These are phyloP conservation scores for Mycena olivaceomarginata DNA, from an alignment of 768 basidiomycete genomes.

Conservation along the genomic window DNA sequence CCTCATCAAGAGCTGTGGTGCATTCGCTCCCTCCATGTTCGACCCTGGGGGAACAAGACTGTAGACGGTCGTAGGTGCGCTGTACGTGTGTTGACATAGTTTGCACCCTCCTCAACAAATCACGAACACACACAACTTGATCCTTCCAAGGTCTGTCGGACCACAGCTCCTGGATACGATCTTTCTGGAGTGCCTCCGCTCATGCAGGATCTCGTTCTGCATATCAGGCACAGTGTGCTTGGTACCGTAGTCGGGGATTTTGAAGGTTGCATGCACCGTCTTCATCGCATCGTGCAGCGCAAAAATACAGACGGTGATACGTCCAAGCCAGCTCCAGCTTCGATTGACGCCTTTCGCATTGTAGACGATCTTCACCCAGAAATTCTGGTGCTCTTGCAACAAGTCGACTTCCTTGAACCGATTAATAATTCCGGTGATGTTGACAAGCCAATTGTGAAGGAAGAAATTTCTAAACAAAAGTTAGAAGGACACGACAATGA, in stretches of 20 bases:
- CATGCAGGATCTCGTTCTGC: background rate
- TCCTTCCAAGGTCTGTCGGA: background rate
- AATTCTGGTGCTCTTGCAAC: no score
- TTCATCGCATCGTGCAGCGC: no score
- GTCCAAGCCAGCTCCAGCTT: no score
- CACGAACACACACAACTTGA: background rate
- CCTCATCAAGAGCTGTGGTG: background rate
- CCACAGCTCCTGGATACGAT: background rate
- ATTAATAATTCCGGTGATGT: no score
- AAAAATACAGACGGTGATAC: no score
- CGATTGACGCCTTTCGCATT: no score
- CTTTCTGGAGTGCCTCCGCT: background rate
- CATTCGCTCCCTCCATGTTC: background rate
- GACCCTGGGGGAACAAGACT: background rate
- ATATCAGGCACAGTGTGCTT: background rate
- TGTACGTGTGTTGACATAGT: background rate
- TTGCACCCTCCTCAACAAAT: background rate
- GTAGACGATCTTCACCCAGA: no score
- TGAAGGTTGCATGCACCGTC: background rate
- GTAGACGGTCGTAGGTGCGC: background rate
- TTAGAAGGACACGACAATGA: background rate
- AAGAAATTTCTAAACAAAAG: background rate
- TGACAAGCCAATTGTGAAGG: background rate
- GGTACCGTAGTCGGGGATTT: background rate
- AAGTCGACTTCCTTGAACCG: no score